A percentile compares a stretch with the other conserved stretches of the same genome.
Conservation (phyloP, 2,329 filamentous ascomycete species). For the Phyllosticta citrichinensis region DNA sequence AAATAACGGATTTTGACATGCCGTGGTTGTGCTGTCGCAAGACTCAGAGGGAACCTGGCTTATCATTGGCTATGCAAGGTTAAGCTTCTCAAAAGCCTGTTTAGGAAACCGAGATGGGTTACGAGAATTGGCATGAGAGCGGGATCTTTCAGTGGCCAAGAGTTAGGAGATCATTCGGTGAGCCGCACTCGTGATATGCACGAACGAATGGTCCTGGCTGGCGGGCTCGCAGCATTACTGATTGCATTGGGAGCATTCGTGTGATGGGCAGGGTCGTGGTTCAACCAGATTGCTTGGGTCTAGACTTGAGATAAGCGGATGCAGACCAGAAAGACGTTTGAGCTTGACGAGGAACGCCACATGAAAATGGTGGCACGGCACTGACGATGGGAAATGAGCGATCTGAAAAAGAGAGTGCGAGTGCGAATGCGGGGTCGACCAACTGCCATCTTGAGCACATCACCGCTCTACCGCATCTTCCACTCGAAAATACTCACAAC, state of each 20-base stretch:
- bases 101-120: neutral
- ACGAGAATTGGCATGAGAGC: neutral
- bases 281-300: neutral
- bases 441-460: neutral
- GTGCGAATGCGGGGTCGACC: neutral
- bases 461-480: neutral
- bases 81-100: neutral
- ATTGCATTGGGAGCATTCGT: neutral
- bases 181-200: neutral
- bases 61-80: neutral
- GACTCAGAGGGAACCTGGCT: neutral
- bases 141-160: neutral
- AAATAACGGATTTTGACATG: neutral
- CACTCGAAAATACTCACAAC: neutral
- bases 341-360: neutral
- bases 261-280: neutral
- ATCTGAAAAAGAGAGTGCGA: neutral
- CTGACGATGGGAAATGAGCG: neutral
- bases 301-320: neutral
- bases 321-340: neutral
- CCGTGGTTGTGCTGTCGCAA: neutral
- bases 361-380: neutral
- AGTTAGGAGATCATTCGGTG: neutral
- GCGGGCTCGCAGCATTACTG: neutral
- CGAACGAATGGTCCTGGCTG: neutral